Evolutionary conservation across 768 basidiomycete genomes (phyloP).

Genomic region (Boletus fagicola): DNA sequence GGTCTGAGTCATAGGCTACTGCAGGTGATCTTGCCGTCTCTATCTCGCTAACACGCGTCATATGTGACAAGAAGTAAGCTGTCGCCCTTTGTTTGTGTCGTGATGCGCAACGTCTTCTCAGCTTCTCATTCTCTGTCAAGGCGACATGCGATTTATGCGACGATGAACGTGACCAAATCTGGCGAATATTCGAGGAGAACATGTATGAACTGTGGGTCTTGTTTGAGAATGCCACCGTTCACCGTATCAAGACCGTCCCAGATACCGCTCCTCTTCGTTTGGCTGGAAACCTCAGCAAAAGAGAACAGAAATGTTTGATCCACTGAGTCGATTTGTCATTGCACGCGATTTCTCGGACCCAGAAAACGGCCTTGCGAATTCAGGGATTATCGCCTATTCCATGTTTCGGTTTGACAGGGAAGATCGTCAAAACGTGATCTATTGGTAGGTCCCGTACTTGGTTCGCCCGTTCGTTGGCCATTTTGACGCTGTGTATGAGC

Average conservation of each 20-base stretch:
- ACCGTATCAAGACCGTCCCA: constrained; percentile 25
- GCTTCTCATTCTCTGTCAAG: constrained; percentile 25
- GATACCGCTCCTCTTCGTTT: constrained; percentile 56
- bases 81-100: background rate
- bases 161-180: constrained; percentile 44
- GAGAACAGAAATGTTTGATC: constrained; percentile 57
- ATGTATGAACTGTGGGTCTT: constrained; percentile 46
- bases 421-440: constrained; percentile 55
- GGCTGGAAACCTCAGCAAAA: constrained; percentile 65
- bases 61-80: constrained; percentile 19
- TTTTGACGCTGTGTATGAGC: constrained; percentile 36
- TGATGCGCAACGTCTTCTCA: constrained; percentile 1
- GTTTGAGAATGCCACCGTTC: background rate
- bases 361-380: constrained; percentile 17
- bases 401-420: constrained; percentile 80
- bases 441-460: constrained; percentile 53
- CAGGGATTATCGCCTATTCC: constrained; percentile 38
- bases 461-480: background rate
- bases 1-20: constrained; percentile 20
- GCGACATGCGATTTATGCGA: constrained; percentile 35
- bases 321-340: constrained; percentile 59
- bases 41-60: constrained; percentile 9
- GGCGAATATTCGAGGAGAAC: constrained; percentile 52
- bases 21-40: constrained; percentile 20
- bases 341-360: constrained; percentile 24